Evolutionary conservation across 768 basidiomycete genomes (phyloP).

Genomic region (Agaricus subrufescens): DNA sequence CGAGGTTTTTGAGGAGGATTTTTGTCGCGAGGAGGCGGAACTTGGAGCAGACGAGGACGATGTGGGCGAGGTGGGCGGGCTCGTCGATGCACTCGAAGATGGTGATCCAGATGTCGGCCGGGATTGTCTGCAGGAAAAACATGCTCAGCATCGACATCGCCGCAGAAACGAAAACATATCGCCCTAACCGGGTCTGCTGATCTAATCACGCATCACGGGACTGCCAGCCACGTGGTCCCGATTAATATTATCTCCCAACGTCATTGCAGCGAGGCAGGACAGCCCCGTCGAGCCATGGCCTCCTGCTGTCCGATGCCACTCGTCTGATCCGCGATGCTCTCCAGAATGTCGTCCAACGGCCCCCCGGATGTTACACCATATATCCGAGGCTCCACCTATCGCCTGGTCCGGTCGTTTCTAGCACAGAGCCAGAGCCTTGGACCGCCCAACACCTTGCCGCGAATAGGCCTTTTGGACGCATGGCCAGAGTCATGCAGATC

Average conservation of each 20-base stretch:
- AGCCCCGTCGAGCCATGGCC: no score
- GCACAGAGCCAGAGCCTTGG: no score
- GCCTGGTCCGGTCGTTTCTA: no score
- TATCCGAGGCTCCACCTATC: no score
- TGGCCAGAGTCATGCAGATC: no score
- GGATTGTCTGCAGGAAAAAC: constrained; percentile 15
- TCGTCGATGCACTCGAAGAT: constrained; percentile 21
- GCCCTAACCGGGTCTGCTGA: constrained; percentile 11
- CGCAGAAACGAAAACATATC: constrained; percentile 9
- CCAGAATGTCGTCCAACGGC: no score
- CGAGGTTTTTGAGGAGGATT: constrained; percentile 20
- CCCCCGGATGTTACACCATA: no score
- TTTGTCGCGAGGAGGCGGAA: constrained; percentile 21
- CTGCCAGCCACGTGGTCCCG: background rate
- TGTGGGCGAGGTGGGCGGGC: constrained; percentile 15
- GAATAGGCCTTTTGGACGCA: no score
- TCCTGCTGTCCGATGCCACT: no score
- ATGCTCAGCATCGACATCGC: constrained; percentile 9
- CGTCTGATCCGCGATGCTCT: no score
- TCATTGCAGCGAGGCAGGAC: background rate
- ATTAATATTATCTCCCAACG: background rate
- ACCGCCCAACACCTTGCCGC: no score
- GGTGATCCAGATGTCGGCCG: constrained; percentile 27
- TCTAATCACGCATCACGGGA: background rate
- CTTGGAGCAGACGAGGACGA: constrained; percentile 19